Evolutionary conservation across 495 filamentous ascomycete genomes (phyloP).

Genomic region (Penicilliopsis zonata): DNA sequence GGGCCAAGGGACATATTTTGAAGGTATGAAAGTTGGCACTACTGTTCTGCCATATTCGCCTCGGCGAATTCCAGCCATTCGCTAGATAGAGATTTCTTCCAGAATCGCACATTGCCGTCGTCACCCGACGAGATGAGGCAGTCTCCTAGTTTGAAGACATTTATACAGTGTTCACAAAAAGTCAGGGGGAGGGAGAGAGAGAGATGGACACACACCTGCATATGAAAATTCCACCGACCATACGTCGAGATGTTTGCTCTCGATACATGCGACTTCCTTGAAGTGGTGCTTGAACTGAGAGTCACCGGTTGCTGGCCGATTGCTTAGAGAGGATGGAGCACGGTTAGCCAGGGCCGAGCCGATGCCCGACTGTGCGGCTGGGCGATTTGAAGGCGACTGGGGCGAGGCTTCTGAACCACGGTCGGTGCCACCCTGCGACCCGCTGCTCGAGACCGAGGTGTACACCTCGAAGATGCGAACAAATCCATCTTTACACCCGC

Average conservation of each 20-base stretch:
- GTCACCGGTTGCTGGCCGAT: slow-evolving; percentile 20
- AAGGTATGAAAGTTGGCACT: slow-evolving; percentile 1
- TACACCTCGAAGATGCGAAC: slow-evolving; percentile 75
- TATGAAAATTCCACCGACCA: slow-evolving; percentile 39
- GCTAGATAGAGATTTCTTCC: slow-evolving; percentile 35
- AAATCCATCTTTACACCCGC: slow-evolving; percentile 81
- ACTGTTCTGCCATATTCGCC: slow-evolving; percentile 28
- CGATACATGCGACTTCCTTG: slow-evolving; percentile 34
- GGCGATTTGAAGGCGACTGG: slow-evolving; percentile 23
- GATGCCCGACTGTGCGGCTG: slow-evolving; percentile 37
- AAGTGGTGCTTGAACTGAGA: slow-evolving; percentile 31
- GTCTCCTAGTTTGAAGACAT: slow-evolving; percentile 36
- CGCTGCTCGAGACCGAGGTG: slow-evolving; percentile 28
- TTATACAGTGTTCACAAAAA: not conserved
- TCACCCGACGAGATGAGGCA: slow-evolving; percentile 38
- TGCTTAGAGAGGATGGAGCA: slow-evolving; percentile 16
- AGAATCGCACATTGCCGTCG: slow-evolving; percentile 36
- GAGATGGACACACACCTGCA: slow-evolving; percentile 22
- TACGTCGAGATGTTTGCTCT: slow-evolving; percentile 37
- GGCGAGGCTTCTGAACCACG: slow-evolving; percentile 17
- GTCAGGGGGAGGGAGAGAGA: too few relatives aligned
- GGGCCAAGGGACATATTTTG: not conserved
- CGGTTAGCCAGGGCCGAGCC: slow-evolving; percentile 37
- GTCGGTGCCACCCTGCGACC: slow-evolving; percentile 15
- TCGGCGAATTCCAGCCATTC: slow-evolving; percentile 42